A percentile compares a stretch with the other conserved stretches of the same genome.
Evolutionary conservation across 2,329 filamentous ascomycete genomes (phyloP).

Genomic region (Aspergillus viridinutans): DNA sequence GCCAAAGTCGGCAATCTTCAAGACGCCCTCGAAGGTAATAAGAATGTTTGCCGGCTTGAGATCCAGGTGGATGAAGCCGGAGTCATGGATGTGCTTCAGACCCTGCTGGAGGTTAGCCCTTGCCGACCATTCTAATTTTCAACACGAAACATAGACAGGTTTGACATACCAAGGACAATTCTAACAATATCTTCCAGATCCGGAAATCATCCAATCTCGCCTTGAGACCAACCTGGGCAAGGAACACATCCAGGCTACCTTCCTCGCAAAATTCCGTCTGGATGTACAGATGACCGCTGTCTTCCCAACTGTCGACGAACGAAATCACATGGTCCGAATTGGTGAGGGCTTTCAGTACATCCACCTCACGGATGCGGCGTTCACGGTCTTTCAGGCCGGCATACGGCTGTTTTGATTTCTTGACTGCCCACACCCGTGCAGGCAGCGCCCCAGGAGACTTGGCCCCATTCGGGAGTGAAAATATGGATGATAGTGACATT

Average conservation of each 20-base stretch:
- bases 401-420: constrained; percentile 82
- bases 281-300: constrained; percentile 82
- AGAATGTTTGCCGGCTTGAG: constrained; percentile 64
- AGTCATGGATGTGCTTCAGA: constrained; percentile 82
- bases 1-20: constrained; percentile 66
- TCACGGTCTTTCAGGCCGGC: constrained; percentile 75
- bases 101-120: constrained; percentile 54
- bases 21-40: constrained; percentile 61
- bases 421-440: constrained; percentile 77
- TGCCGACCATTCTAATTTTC: neutral
- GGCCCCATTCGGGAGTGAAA: constrained; percentile 43
- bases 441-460: constrained; percentile 53
- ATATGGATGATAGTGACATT: constrained; percentile 36
- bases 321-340: constrained; percentile 81
- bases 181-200: constrained; percentile 96
- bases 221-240: constrained; percentile 75
- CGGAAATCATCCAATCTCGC: constrained; percentile 92
- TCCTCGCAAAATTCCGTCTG: constrained; percentile 97
- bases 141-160: neutral
- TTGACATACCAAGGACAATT: constrained; percentile 69
- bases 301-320: constrained; percentile 83
- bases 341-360: constrained; percentile 69
- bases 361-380: constrained; percentile 77
- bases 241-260: constrained; percentile 81
- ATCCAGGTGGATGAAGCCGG: constrained; percentile 70